Evolutionary conservation across 768 basidiomycete genomes (phyloP), one percentile per base, ranked within the genome.

Genomic region (Lanmaoa rubissima): DNA sequence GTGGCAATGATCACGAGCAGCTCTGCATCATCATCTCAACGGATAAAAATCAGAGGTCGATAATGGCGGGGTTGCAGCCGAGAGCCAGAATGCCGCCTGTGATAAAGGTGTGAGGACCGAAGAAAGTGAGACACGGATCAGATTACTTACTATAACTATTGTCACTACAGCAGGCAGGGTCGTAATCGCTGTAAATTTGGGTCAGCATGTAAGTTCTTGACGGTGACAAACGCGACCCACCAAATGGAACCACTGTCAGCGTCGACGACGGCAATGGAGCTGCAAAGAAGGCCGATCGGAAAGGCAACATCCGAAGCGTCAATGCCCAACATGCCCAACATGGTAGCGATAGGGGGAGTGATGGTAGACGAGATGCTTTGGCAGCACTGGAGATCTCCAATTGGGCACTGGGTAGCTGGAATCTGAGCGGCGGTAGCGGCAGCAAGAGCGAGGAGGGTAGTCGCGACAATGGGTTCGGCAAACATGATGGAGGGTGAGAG

Each of bases 401-500:
- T 48, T 3, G 35, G 13, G 28, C 53, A 48, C 35, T 47, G 10
- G 52, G 41, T 42, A 13, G 58, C 45, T n/a, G 44, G 40, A 17
- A 11, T 5, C 5, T 28, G 28, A 28, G 17, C 48, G 11, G 49
- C 39, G 13, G 5, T 35, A 10, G 28, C 19, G 3, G 50, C 40
- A 35, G 45, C 52, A 39, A 54, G 52, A 44, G 52, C 48, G 48
- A 59, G 44, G 39, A 59, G 19, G 32, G 38, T 51, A 13, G 49
- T 46, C 2, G 44, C 10, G 46, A 51, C 54, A 31, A 32, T 3
- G 21, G 38, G 4, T 21, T 60, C 53, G 12, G 46, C 2, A 28
- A 53, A 60, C 55, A 51, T 57, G 36, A 14, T 26, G 24, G n/a
- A 32, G 43, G 34, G 28, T 48, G 48, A 35, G 42, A 32, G 31